phyloP scores from a whole-genome alignment of 257 asterid genomes.

The Jacaranda mimosifolia region DNA sequence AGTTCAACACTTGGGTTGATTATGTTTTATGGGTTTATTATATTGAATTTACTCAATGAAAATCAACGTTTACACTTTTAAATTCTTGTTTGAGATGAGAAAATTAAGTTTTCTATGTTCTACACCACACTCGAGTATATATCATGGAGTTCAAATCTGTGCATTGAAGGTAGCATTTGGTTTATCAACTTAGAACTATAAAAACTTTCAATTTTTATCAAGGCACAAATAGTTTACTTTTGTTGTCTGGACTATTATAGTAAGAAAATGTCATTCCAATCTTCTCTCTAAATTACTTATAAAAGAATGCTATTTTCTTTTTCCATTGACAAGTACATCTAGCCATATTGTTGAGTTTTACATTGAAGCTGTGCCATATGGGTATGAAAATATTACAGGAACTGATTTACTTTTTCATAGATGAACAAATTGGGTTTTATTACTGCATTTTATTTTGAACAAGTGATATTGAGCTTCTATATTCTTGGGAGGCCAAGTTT shows the following conservation, averaged over 20 bases:
- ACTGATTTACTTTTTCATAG: neutral
- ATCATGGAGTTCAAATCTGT: slow-evolving; percentile 13
- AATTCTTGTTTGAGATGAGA: slow-evolving; percentile 3
- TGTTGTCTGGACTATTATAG: neutral
- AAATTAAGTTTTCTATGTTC: neutral
- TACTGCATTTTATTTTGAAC: neutral
- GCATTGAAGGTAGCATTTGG: neutral
- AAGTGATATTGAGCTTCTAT: neutral
- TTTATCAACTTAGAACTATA: neutral
- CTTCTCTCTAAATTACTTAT: neutral
- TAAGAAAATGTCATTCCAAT: neutral
- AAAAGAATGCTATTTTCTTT: neutral
- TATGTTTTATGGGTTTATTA: slow-evolving; percentile 8
- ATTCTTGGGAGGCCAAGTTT: neutral
- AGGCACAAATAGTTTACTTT: neutral
- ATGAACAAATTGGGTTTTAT: neutral
- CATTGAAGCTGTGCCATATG: neutral
- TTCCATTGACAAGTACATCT: neutral
- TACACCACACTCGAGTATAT: neutral
- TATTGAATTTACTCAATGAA: slow-evolving; percentile 6
- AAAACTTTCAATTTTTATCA: neutral
- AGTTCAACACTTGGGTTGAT: slow-evolving; percentile 7
- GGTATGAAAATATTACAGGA: neutral
- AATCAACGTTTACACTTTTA: neutral
- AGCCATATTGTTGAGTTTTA: neutral